These are phyloP conservation scores for Geranomyces michiganensis DNA, from an alignment of 192 early-diverging fungal species.

Conservation along the genomic window DNA sequence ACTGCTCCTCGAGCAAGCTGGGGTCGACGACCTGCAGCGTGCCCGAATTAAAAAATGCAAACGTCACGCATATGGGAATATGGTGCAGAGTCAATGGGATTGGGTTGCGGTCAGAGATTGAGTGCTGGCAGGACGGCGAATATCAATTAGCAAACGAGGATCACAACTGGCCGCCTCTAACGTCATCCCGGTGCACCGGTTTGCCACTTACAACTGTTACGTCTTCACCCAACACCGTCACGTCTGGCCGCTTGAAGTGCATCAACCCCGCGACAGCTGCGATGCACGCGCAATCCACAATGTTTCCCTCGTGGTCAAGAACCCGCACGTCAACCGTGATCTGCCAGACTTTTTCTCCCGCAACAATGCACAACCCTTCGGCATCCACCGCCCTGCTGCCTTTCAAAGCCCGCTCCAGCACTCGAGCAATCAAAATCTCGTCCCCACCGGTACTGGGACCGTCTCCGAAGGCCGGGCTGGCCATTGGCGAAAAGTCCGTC, in stretches of 20 bases:
- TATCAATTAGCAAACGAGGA: not conserved
- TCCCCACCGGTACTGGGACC: slow-evolving; percentile 50
- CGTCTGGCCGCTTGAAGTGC: slow-evolving; percentile 94
- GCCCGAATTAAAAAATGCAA: slow-evolving; percentile 89
- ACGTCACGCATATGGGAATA: slow-evolving; percentile 90
- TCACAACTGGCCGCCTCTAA: not conserved
- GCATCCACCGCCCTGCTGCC: slow-evolving; percentile 88
- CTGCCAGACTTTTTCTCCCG: slow-evolving; percentile 95
- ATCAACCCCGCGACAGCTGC: slow-evolving; percentile 86
- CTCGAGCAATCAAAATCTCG: slow-evolving; percentile 81
- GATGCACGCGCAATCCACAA: slow-evolving; percentile 88
- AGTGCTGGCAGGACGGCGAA: slow-evolving; percentile 60
- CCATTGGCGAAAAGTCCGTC: slow-evolving; percentile 88
- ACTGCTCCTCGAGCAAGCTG: slow-evolving; percentile 82
- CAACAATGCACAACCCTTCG: slow-evolving; percentile 94
- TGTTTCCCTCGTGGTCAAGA: slow-evolving; percentile 92
- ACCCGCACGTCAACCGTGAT: slow-evolving; percentile 90
- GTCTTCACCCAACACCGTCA: slow-evolving; percentile 88
- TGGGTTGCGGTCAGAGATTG: slow-evolving; percentile 82
- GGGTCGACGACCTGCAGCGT: slow-evolving; percentile 71
- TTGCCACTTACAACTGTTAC: slow-evolving; percentile 75
- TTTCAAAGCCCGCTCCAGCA: slow-evolving; percentile 87
- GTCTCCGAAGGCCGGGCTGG: slow-evolving; percentile 71
- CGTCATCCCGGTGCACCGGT: not conserved
- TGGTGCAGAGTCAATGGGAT: slow-evolving; percentile 96